These are phyloP conservation scores for Simplicillium sp. DNA, from an alignment of 2,329 filamentous ascomycete genomes.

Conservation along the genomic window DNA sequence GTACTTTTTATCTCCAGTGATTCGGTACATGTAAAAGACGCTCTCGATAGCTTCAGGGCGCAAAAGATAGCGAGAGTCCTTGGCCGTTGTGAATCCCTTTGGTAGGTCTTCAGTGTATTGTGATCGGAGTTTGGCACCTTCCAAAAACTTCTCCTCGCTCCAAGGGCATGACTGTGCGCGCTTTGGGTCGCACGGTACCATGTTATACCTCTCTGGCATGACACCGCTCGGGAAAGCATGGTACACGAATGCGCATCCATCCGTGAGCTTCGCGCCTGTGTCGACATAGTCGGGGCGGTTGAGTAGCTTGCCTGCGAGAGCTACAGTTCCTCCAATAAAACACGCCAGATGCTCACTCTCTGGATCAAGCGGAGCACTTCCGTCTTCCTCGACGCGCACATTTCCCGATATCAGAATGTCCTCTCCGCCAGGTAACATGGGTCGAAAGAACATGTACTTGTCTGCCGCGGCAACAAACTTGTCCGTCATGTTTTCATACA, in stretches of 20 bases:
- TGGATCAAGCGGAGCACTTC: constrained; percentile 12
- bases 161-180: constrained; percentile 21
- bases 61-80: constrained; percentile 51
- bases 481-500: constrained; percentile 46
- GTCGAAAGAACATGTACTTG: constrained; percentile 49
- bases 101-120: constrained; percentile 24
- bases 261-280: constrained; percentile 32
- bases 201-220: constrained; percentile 40
- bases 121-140: constrained; percentile 5
- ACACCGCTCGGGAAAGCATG: constrained; percentile 35
- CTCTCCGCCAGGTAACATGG: constrained; percentile 44
- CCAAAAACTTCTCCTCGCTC: constrained; percentile 15
- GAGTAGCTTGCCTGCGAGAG: constrained; percentile 35
- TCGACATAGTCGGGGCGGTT: constrained; percentile 29
- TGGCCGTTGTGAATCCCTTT: constrained; percentile 44
- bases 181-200: constrained; percentile 26
- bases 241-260: constrained; percentile 45
- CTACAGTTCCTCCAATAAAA: constrained; percentile 41
- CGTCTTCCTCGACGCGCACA: constrained; percentile 14
- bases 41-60: constrained; percentile 74
- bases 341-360: constrained; percentile 39
- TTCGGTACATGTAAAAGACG: constrained; percentile 67
- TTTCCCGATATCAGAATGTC: constrained; percentile 45
- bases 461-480: constrained; percentile 42
- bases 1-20: constrained; percentile 56